These are phyloP conservation scores for Grigorovia transvaalensis DNA, from an alignment of 805 yeast species.

Conservation along the genomic window DNA sequence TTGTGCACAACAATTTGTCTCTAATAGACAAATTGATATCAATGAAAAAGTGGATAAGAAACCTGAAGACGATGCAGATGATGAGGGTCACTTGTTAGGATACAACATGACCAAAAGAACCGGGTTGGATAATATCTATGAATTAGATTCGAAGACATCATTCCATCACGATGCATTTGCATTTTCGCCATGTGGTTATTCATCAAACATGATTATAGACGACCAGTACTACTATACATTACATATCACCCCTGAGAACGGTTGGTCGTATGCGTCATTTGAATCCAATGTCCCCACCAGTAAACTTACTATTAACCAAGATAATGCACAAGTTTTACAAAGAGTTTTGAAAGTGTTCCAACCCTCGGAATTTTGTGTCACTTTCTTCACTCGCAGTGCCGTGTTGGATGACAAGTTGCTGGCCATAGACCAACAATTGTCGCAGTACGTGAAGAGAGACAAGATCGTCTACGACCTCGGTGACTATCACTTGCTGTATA, in stretches of 20 bases:
- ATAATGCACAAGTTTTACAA: conserved; percentile 45
- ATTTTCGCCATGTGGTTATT: conserved; percentile 89
- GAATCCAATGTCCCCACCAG: conserved; percentile 69
- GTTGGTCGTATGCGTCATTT: conserved; percentile 94
- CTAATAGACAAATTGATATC: conserved; percentile 31
- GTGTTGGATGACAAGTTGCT: conserved; percentile 30
- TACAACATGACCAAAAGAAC: conserved; percentile 52
- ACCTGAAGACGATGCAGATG: conserved; percentile 15
- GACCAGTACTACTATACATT: conserved; percentile 65
- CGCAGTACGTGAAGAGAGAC: conserved; percentile 49
- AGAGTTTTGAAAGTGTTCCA: conserved; percentile 54
- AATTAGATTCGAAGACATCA: conserved; percentile 12
- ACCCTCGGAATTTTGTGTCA: conserved; percentile 67
- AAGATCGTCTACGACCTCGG: conserved; percentile 63
- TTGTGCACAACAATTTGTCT: conserved; percentile 48
- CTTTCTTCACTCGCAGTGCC: conserved; percentile 32
- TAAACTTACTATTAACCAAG: conserved; percentile 29
- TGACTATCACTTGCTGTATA: conserved; percentile 61
- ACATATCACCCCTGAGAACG: conserved; percentile 88
- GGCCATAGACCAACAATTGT: conserved; percentile 23
- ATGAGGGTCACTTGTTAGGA: conserved; percentile 72
- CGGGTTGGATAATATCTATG: conserved; percentile 52
- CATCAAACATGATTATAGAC: conserved; percentile 70
- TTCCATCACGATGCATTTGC: conserved; percentile 76
- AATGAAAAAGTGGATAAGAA: conserved; percentile 1